Evolutionary conservation across 345 rosid species (phyloP).

Genomic region (Syzygium oleosum): DNA sequence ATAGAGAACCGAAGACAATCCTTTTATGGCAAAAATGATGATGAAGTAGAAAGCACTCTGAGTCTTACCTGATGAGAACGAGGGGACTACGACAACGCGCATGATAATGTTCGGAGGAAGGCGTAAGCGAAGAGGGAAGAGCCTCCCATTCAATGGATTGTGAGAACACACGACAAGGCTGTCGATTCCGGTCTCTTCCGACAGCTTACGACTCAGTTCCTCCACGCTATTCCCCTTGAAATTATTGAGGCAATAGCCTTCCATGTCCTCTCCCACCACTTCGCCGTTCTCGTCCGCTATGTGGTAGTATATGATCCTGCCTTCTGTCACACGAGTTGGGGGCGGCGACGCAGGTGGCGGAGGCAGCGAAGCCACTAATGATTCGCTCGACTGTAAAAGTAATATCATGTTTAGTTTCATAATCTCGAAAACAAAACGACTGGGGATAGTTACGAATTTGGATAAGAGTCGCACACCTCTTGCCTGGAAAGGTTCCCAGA

Average conservation of each 20-base stretch:
- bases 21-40: not conserved
- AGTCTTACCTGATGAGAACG: conserved; percentile 36
- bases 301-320: conserved; percentile 73
- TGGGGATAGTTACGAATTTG: conserved; percentile 6
- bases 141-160: conserved; percentile 80
- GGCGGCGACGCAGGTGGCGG: conserved; percentile 9
- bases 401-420: not conserved
- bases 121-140: conserved; percentile 77
- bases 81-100: conserved; percentile 64
- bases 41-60: not conserved
- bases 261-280: conserved; percentile 51
- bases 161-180: conserved; percentile 74
- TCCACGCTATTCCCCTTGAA: conserved; percentile 80
- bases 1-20: not conserved
- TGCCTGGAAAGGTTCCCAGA: conserved; percentile 43
- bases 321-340: conserved; percentile 20
- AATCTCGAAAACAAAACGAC: not conserved
- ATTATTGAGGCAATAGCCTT: conserved; percentile 38
- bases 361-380: conserved; percentile 45
- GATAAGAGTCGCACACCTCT: conserved; percentile 30
- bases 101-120: conserved; percentile 88
- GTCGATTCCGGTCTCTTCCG: conserved; percentile 61
- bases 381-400: conserved; percentile 52
- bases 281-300: conserved; percentile 67
- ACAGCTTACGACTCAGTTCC: conserved; percentile 56